phyloP scores from a whole-genome alignment of 352 stramenopile species.

The Globisporangium nodosum region DNA sequence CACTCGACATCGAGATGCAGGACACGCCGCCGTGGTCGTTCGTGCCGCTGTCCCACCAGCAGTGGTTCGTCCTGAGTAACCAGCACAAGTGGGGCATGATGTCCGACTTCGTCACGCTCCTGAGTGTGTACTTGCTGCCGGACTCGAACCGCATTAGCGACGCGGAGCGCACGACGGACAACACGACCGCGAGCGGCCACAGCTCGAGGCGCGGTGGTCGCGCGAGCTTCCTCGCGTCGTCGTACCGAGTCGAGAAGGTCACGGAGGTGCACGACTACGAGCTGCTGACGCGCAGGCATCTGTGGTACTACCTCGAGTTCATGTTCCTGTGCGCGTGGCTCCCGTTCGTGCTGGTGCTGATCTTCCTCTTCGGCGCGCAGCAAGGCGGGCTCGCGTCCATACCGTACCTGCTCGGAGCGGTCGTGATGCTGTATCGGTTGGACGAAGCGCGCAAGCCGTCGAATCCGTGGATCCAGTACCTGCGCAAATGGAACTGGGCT shows the following conservation, averaged over 20 bases:
- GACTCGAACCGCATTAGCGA: slow-evolving; percentile 35
- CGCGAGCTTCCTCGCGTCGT: background rate
- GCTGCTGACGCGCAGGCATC: slow-evolving; percentile 46
- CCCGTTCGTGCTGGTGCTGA: slow-evolving; percentile 54
- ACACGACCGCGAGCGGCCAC: slow-evolving; percentile 4
- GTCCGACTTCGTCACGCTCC: slow-evolving; percentile 62
- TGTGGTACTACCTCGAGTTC: slow-evolving; percentile 71
- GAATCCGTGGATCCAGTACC: slow-evolving; percentile 61
- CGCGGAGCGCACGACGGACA: slow-evolving; percentile 9
- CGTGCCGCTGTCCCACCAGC: slow-evolving; percentile 49
- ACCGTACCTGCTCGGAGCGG: slow-evolving; percentile 58
- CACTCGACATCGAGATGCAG: slow-evolving; percentile 51
- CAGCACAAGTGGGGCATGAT: slow-evolving; percentile 80
- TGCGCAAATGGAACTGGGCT: slow-evolving; percentile 79
- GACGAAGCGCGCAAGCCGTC: slow-evolving; percentile 56
- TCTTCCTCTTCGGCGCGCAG: slow-evolving; percentile 68
- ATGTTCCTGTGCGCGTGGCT: slow-evolving; percentile 60
- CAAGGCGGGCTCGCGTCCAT: slow-evolving; percentile 70
- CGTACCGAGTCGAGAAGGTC: slow-evolving; percentile 8
- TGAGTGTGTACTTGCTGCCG: slow-evolving; percentile 67
- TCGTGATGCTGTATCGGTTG: slow-evolving; percentile 76
- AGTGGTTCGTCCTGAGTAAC: slow-evolving; percentile 56
- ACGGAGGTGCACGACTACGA: slow-evolving; percentile 43
- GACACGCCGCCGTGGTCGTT: slow-evolving; percentile 50
- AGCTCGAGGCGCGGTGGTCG: background rate